Percentiles rank a stretch among this genome's conserved stretches.
Evolutionary conservation across 148 eudicot genomes (phyloP).

Genomic region (Drosera capensis): DNA sequence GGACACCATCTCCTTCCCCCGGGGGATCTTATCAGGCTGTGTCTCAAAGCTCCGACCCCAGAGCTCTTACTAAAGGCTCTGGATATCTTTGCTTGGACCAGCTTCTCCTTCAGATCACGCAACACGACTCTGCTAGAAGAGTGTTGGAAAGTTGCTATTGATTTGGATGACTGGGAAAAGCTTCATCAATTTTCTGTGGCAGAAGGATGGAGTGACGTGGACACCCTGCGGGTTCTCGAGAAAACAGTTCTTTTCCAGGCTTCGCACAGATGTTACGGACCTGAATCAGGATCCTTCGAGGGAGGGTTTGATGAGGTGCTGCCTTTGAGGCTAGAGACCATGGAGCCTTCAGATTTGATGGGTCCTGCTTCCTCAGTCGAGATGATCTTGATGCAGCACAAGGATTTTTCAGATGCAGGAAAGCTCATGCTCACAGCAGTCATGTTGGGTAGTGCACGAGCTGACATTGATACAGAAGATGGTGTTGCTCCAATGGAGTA

Average conservation of each 20-base stretch:
- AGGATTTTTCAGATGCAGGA: conserved; percentile 69
- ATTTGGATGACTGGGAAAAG: conserved; percentile 76
- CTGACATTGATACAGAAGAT: conserved; percentile 18
- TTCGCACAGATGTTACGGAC: conserved; percentile 74
- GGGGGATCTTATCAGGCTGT: conserved; percentile 59
- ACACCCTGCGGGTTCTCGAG: conserved; percentile 26
- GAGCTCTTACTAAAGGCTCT: conserved; percentile 54
- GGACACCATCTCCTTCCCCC: conserved; percentile 59
- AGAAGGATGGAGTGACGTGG: conserved; percentile 89
- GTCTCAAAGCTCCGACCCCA: conserved; percentile 39
- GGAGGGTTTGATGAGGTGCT: conserved; percentile 66
- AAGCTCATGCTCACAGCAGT: conserved; percentile 75
- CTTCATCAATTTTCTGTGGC: conserved; percentile 40
- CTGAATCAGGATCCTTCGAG: conserved; percentile 39
- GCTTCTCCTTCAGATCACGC: conserved; percentile 54
- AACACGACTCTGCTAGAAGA: conserved; percentile 73
- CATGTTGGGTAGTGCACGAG: conserved; percentile 39
- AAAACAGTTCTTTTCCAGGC: conserved; percentile 72
- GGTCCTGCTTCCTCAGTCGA: conserved; percentile 58
- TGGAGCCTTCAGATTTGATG: conserved; percentile 17
- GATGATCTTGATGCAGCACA: conserved; percentile 80
- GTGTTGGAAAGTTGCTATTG: conserved; percentile 71
- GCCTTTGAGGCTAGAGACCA: conserved; percentile 52
- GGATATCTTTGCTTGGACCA: conserved; percentile 87
- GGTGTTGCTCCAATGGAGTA: conserved; percentile 49